Percentiles rank a stretch among this genome's conserved stretches.
Evolutionary conservation across 2,329 filamentous ascomycete species (phyloP).

Genomic region (Teratosphaeria viscida): DNA sequence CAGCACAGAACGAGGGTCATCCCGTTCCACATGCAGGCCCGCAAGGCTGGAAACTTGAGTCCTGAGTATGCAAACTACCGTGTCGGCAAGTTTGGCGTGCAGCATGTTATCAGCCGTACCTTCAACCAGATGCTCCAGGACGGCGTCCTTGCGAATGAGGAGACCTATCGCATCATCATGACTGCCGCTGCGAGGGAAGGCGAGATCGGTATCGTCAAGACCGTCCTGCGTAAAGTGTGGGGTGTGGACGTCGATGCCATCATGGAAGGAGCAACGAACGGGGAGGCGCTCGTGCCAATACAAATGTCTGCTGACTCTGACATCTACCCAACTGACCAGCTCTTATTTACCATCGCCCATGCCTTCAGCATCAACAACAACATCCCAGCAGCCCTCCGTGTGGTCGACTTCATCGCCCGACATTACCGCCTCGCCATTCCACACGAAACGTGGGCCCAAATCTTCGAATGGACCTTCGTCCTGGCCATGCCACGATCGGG

Average conservation of each 20-base stretch:
- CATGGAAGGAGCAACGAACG: constrained; percentile 18
- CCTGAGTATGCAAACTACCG: constrained; percentile 14
- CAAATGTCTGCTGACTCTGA: constrained; percentile 40
- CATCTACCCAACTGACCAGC: constrained; percentile 45
- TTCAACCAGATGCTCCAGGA: constrained; percentile 40
- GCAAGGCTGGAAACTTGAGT: constrained; percentile 3
- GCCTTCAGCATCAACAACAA: constrained; percentile 57
- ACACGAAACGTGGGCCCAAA: constrained; percentile 50
- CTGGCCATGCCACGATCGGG: constrained; percentile 31
- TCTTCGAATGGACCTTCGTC: constrained; percentile 59
- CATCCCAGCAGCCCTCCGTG: constrained; percentile 46
- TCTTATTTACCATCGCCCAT: constrained; percentile 59
- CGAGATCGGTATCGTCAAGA: constrained; percentile 36
- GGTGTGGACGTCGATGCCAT: constrained; percentile 40
- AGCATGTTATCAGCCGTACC: constrained; percentile 22
- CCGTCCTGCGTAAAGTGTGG: constrained; percentile 44
- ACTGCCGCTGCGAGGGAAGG: constrained; percentile 44
- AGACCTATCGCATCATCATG: constrained; percentile 45
- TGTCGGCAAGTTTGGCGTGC: constrained; percentile 21
- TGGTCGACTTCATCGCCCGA: constrained; percentile 53
- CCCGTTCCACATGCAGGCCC: constrained; percentile 16
- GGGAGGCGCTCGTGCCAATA: constrained; percentile 23
- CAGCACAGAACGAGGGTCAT: constrained; percentile 33
- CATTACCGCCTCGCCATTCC: constrained; percentile 50
- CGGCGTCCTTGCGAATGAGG: constrained; percentile 38